Conservation (phyloP, 1,139 yeast genomes). For the Scheffersomyces parashehatae region DNA sequence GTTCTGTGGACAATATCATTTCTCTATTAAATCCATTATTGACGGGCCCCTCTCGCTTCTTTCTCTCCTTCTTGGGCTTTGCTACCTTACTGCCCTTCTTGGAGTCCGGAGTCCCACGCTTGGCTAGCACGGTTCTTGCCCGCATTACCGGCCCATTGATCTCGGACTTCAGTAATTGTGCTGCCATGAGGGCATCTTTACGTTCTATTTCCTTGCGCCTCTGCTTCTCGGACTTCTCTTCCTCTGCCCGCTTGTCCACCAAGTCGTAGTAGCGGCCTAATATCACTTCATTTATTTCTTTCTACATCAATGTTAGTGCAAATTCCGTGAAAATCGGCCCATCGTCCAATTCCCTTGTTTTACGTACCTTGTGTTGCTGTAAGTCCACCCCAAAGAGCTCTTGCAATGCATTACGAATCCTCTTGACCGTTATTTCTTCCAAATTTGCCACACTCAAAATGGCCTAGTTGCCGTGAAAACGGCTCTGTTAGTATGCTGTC, state of each 20-base stretch:
- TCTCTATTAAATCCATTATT: constrained; percentile 39
- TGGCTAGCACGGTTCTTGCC: constrained; percentile 11
- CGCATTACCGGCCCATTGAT: constrained; percentile 21
- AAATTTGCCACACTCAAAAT: constrained; percentile 73
- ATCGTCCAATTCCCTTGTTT: neutral
- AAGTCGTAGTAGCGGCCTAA: constrained; percentile 57
- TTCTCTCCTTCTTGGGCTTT: constrained; percentile 4
- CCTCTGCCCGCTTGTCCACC: constrained; percentile 36
- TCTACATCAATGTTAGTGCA: constrained; percentile 29
- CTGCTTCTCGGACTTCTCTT: constrained; percentile 26
- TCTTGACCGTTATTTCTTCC: constrained; percentile 70
- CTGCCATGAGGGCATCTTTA: constrained; percentile 49
- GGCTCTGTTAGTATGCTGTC: constrained; percentile 22
- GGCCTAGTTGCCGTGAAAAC: constrained; percentile 41
- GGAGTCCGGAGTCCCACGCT: constrained; percentile 5
- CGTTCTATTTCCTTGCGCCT: constrained; percentile 34
- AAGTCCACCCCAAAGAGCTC: constrained; percentile 64
- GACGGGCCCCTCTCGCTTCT: constrained; percentile 7
- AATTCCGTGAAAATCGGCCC: neutral
- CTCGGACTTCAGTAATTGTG: constrained; percentile 42
- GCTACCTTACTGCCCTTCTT: neutral
- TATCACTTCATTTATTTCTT: constrained; percentile 60
- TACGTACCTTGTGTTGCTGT: constrained; percentile 46
- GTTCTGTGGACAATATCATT: constrained; percentile 49
- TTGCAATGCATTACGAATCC: constrained; percentile 68